Percentiles rank a stretch among this genome's conserved stretches.
phyloP scores from a whole-genome alignment of 805 yeast genomes.

The Saccharomyces paradoxus region DNA sequence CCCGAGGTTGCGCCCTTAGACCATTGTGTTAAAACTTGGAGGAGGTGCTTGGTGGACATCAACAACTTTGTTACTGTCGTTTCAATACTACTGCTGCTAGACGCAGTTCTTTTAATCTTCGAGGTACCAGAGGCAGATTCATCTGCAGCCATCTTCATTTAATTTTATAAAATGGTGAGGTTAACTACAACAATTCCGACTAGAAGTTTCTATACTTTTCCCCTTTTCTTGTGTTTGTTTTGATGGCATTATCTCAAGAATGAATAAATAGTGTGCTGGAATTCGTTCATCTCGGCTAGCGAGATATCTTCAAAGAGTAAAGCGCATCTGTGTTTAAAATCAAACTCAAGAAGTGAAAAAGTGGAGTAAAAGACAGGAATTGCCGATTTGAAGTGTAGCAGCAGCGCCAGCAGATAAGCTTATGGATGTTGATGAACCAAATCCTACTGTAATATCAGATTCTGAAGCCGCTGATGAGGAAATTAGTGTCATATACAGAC shows the following conservation, averaged over 20 bases:
- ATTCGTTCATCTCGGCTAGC: not conserved
- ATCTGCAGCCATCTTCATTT: not conserved
- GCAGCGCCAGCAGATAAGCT: constrained; percentile 1
- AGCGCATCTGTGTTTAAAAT: not conserved
- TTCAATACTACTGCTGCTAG: constrained; percentile 49
- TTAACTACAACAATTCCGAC: not conserved
- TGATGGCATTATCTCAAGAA: not conserved
- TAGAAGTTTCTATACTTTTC: not conserved
- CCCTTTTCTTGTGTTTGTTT: not conserved
- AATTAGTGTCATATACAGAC: not conserved
- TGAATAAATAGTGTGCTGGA: not conserved
- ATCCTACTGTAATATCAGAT: constrained; percentile 21
- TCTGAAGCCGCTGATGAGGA: constrained; percentile 20
- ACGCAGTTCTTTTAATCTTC: not conserved
- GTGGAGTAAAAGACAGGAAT: not conserved
- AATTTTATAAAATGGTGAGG: not conserved
- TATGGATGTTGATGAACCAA: constrained; percentile 1
- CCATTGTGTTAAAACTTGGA: constrained; percentile 89
- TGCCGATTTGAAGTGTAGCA: constrained; percentile 4
- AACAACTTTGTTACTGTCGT: constrained; percentile 70
- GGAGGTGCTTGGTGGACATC: constrained; percentile 78
- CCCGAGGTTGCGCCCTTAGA: constrained; percentile 74
- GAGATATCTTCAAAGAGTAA: not conserved
- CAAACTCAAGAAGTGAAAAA: not conserved
- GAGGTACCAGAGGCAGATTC: not conserved